A percentile compares a stretch with the other conserved stretches of the same genome.
phyloP scores from a whole-genome alignment of 202 grass and related monocot genomes.

The Panicum hallii region DNA sequence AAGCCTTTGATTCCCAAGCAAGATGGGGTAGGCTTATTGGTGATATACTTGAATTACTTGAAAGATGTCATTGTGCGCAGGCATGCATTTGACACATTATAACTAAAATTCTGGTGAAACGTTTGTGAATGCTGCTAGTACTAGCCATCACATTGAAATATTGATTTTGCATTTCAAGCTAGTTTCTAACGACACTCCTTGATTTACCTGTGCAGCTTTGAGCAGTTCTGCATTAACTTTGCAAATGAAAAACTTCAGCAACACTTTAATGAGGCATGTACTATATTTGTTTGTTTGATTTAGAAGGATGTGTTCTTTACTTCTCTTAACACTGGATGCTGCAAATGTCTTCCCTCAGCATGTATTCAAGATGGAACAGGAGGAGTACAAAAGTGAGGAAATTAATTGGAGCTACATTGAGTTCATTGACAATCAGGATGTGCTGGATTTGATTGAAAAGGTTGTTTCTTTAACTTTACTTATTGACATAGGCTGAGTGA shows the following conservation, averaged over 20 bases:
- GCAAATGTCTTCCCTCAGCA: constrained; percentile 66
- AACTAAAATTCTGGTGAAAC: constrained; percentile 12
- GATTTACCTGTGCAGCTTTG: constrained; percentile 72
- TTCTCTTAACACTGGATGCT: constrained; percentile 42
- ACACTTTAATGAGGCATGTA: constrained; percentile 92
- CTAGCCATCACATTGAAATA: constrained; percentile 11
- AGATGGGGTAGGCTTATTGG: constrained; percentile 4
- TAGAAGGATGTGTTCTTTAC: constrained; percentile 23
- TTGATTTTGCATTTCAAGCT: constrained; percentile 16
- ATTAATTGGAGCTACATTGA: constrained; percentile 99
- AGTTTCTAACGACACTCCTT: constrained; percentile 20
- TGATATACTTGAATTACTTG: constrained; percentile 21
- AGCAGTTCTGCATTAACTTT: constrained; percentile 99
- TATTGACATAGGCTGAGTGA: background rate
- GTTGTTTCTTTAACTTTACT: constrained; percentile 50
- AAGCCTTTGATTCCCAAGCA: background rate
- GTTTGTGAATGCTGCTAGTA: constrained; percentile 3
- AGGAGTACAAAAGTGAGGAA: constrained; percentile 95
- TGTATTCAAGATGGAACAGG: constrained; percentile 99
- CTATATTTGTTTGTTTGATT: background rate
- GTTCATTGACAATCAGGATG: constrained; percentile 99
- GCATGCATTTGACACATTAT: constrained; percentile 3
- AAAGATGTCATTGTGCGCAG: background rate
- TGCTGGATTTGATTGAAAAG: constrained; percentile 99
- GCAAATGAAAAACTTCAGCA: constrained; percentile 99